These are phyloP conservation scores for Vitis rupestris DNA, from an alignment of 164 flowering plant species.

Conservation along the genomic window DNA sequence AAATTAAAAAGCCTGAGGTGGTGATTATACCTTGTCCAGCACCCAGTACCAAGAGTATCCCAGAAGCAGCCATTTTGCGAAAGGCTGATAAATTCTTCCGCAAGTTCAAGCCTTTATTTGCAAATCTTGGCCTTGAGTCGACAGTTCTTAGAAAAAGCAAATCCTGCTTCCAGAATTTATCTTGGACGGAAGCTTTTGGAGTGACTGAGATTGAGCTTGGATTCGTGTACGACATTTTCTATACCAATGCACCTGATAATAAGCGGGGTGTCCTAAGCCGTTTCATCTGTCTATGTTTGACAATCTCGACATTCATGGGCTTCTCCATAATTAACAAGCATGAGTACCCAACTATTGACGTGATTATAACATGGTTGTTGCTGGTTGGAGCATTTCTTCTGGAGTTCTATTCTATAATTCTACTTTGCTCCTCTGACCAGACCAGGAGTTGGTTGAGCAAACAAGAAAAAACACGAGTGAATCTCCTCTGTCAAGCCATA, in stretches of 20 bases:
- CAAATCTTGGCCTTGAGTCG: constrained; percentile 23
- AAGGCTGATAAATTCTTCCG: constrained; percentile 8
- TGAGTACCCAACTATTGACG: not conserved
- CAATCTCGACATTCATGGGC: not conserved
- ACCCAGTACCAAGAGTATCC: not conserved
- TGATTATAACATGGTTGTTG: constrained; percentile 11
- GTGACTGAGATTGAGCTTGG: constrained; percentile 31
- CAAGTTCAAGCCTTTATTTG: constrained; percentile 27
- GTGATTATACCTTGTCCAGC: too few relatives aligned
- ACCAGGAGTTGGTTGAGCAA: not conserved
- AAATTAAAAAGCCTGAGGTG: too few relatives aligned
- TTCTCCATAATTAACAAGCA: constrained; percentile 1
- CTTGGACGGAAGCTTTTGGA: constrained; percentile 12
- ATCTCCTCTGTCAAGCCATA: too few relatives aligned
- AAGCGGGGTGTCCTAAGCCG: too few relatives aligned
- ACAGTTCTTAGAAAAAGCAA: constrained; percentile 17
- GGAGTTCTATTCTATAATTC: constrained; percentile 11
- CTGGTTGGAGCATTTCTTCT: constrained; percentile 14
- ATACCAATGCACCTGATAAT: too few relatives aligned
- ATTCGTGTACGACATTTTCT: not conserved
- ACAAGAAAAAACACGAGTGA: not conserved
- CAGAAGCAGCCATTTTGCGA: not conserved
- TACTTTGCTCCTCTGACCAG: constrained; percentile 20
- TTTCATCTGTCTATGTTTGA: not conserved
- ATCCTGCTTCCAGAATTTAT: not conserved